phyloP scores from a whole-genome alignment of 169 alveolate species.

The Plasmodium fragile region DNA sequence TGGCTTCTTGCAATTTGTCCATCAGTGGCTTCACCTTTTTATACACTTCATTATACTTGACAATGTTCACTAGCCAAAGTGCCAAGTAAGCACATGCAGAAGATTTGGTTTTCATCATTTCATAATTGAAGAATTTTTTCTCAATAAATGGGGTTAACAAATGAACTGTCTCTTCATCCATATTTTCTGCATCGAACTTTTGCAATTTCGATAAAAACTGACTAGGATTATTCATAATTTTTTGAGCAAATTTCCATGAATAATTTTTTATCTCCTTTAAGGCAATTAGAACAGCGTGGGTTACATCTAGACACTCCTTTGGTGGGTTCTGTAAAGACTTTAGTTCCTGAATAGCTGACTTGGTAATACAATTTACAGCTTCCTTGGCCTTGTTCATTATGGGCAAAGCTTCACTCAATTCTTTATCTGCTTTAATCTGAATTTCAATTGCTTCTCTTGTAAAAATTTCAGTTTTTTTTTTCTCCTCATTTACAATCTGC shows the following conservation, averaged over 20 bases:
- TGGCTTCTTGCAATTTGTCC: constrained; percentile 94
- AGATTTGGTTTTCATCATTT: constrained; percentile 94
- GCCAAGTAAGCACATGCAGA: constrained; percentile 96
- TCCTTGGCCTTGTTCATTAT: constrained; percentile 95
- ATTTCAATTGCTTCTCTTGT: constrained; percentile 92
- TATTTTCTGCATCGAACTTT: constrained; percentile 93
- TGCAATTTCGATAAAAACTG: constrained; percentile 92
- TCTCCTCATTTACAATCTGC: constrained; percentile 92
- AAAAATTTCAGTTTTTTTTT: constrained; percentile 89
- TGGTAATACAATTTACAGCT: constrained; percentile 95
- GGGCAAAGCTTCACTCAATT: constrained; percentile 95
- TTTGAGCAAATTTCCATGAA: constrained; percentile 94
- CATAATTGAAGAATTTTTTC: constrained; percentile 92
- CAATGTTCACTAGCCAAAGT: constrained; percentile 95
- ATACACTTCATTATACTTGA: constrained; percentile 94
- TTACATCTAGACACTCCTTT: constrained; percentile 92
- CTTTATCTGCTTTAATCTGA: constrained; percentile 92
- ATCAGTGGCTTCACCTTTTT: constrained; percentile 94
- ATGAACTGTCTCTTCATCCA: constrained; percentile 93
- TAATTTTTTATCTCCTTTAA: constrained; percentile 93
- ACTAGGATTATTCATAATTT: constrained; percentile 94
- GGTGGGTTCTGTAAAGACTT: constrained; percentile 96
- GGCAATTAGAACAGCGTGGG: constrained; percentile 93
- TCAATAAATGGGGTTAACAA: constrained; percentile 90
- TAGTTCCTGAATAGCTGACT: constrained; percentile 94